phyloP scores from a whole-genome alignment of 140 eudicot genomes.

The Senecio squalidus region DNA sequence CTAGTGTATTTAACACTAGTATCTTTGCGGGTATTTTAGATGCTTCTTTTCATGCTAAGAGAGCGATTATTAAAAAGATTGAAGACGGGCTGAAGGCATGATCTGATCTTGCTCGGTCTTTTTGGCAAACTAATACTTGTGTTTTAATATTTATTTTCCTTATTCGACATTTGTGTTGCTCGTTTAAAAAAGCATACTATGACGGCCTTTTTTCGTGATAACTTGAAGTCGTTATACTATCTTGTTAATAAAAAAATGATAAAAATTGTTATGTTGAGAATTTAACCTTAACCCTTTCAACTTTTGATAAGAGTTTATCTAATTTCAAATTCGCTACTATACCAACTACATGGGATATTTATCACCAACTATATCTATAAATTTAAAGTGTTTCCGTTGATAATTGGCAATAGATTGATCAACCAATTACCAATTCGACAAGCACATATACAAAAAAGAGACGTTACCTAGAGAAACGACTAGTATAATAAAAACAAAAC shows the following conservation, averaged over 20 bases:
- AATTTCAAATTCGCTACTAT: too few species aligned
- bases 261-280: background rate
- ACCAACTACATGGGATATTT: too few species aligned
- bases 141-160: background rate
- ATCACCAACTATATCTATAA: too few species aligned
- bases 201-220: background rate
- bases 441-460: background rate
- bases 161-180: background rate
- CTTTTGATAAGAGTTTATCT: too few species aligned
- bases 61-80: slow-evolving; percentile 30
- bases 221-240: background rate
- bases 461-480: background rate
- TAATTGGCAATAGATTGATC: too few species aligned
- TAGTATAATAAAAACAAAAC: background rate
- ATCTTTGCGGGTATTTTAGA: slow-evolving; percentile 42
- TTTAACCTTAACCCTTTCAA: too few species aligned
- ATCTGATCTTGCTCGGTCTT: background rate
- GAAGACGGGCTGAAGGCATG: slow-evolving; percentile 29
- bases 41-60: slow-evolving; percentile 40
- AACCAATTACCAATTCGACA: too few species aligned
- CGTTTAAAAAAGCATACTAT: background rate
- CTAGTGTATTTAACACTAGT: slow-evolving; percentile 32
- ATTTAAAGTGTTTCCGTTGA: too few species aligned
- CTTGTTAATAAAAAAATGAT: background rate
- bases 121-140: background rate